phyloP scores from a whole-genome alignment of 2,329 filamentous ascomycete species.

The Ophiocordyceps unilateralis region DNA sequence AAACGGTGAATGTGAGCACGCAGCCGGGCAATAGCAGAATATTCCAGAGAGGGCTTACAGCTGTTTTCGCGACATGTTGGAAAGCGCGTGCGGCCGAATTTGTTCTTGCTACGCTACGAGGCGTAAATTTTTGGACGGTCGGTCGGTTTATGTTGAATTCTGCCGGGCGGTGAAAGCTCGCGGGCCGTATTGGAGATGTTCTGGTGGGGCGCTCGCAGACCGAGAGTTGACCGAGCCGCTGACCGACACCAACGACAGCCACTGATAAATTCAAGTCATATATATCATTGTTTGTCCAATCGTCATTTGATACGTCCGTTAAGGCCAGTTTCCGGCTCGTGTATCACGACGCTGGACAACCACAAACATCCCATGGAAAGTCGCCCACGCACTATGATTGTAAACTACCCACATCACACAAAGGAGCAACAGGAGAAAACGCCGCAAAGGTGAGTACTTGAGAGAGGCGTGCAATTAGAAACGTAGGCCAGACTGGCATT shows the following conservation, averaged over 20 bases:
- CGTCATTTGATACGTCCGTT: no score
- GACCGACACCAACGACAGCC: no score
- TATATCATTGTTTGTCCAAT: no score
- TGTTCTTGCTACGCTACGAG: no score
- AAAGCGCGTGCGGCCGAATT: conserved; percentile 10
- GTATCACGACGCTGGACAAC: no score
- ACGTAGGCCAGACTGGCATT: not conserved
- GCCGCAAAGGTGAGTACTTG: not conserved
- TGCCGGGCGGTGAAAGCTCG: conserved; percentile 19
- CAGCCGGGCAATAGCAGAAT: not conserved
- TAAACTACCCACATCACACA: not conserved
- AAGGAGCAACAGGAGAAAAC: not conserved
- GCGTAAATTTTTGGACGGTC: conserved; percentile 23
- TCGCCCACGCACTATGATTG: no score
- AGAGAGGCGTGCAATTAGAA: not conserved
- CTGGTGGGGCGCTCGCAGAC: not conserved
- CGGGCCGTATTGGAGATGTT: not conserved
- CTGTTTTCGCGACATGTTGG: conserved; percentile 43
- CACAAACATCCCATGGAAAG: no score
- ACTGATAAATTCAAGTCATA: no score
- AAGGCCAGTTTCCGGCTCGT: no score
- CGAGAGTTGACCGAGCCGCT: no score
- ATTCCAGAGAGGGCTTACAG: conserved; percentile 20
- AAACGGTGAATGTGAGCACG: not conserved
- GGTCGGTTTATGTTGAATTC: conserved; percentile 14